These are phyloP conservation scores for Mentha longifolia DNA, from an alignment of 257 asterid genomes.

Conservation along the genomic window DNA sequence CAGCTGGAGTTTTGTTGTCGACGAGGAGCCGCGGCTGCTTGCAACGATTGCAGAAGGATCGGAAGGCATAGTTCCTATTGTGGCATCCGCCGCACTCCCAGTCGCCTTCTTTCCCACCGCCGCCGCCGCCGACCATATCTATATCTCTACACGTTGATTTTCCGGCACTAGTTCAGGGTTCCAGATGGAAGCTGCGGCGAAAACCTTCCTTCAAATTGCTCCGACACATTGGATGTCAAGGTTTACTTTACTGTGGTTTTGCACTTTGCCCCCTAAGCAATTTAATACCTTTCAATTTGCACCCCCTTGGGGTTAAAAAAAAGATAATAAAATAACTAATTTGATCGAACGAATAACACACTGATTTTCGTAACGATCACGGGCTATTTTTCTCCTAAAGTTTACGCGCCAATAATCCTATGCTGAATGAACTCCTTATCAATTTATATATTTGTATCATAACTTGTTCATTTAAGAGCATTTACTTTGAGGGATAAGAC, in stretches of 20 bases:
- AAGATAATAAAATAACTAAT: neutral
- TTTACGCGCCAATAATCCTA: too few species aligned
- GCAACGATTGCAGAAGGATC: slow-evolving; percentile 86
- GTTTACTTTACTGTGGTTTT: neutral
- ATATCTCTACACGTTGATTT: slow-evolving; percentile 4
- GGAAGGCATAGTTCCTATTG: slow-evolving; percentile 79
- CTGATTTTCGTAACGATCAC: too few species aligned
- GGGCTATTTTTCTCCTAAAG: too few species aligned
- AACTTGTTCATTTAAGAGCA: too few species aligned
- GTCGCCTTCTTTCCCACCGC: slow-evolving; percentile 70
- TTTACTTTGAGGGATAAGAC: too few species aligned
- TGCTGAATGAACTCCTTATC: too few species aligned
- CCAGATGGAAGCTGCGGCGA: slow-evolving; percentile 26
- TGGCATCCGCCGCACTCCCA: slow-evolving; percentile 85
- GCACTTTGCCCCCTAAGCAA: slow-evolving; percentile 15
- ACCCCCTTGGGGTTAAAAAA: neutral
- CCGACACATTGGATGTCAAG: neutral
- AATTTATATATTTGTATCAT: too few species aligned
- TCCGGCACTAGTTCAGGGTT: slow-evolving; percentile 17
- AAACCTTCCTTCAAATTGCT: neutral
- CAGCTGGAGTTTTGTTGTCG: slow-evolving; percentile 73
- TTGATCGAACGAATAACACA: too few species aligned
- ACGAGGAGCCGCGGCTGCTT: slow-evolving; percentile 92
- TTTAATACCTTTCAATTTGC: neutral
- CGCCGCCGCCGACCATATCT: slow-evolving; percentile 44